Conservation (phyloP, 768 basidiomycete species). For the Lentinus brumalis region DNA sequence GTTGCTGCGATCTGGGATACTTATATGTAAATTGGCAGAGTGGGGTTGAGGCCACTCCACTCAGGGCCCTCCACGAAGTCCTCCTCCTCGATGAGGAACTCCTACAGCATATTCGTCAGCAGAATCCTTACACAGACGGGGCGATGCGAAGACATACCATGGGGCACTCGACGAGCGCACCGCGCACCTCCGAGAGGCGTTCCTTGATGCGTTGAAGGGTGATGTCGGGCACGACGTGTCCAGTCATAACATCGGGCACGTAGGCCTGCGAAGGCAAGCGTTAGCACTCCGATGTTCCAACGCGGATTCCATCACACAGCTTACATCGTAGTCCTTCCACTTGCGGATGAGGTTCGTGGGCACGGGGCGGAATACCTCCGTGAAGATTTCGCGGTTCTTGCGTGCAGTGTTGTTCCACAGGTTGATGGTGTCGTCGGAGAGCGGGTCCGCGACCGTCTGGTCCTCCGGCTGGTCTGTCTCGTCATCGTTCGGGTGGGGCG, state of each 20-base stretch:
- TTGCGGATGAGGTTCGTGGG: constrained; percentile 80
- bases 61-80: constrained; percentile 69
- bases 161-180: constrained; percentile 76
- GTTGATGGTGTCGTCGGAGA: constrained; percentile 57
- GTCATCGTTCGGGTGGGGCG: constrained; percentile 69
- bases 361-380: constrained; percentile 84
- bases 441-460: constrained; percentile 72
- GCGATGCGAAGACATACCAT: constrained; percentile 44
- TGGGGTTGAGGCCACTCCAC: constrained; percentile 76
- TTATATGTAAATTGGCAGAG: constrained; percentile 79
- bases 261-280: constrained; percentile 51
- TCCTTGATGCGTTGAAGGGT: constrained; percentile 72
- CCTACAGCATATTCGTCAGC: constrained; percentile 40
- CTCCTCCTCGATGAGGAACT: constrained; percentile 83
- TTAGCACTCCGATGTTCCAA: neutral
- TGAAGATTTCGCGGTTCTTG: constrained; percentile 82
- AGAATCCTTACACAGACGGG: constrained; percentile 9
- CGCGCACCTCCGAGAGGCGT: constrained; percentile 67
- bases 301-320: constrained; percentile 31
- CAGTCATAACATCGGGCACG: constrained; percentile 73
- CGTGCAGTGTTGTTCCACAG: constrained; percentile 74
- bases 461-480: constrained; percentile 64
- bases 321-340: constrained; percentile 79
- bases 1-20: neutral
- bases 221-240: constrained; percentile 77